Base-by-base conservation (phyloP, 768 basidiomycete genomes). In the Sporobolomyces roseus region DNA sequence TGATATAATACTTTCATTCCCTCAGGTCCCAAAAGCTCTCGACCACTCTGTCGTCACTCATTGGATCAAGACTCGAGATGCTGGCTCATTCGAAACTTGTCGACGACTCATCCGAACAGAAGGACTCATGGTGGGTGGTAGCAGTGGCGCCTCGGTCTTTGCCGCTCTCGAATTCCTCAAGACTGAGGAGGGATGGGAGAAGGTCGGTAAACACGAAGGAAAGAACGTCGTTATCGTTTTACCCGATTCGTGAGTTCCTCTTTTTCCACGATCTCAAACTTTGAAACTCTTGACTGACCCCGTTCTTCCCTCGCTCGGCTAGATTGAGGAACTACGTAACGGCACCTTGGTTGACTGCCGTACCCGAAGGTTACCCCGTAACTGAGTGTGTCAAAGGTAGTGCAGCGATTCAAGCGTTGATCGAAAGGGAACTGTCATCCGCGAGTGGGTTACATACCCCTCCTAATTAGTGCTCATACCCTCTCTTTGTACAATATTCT, bases 61-160 rank as follows among this genome's bases (percentile, higher is more conserved):
- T 35, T 81, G 81, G 96, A 78, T 91, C 69, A 98, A 97, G 83
- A 87, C 88, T 0, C 81, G 80, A 1, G 96, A 98, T 74, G 82
- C 87, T 4, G 88, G 90, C 50, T 83, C 92, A 0, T 96, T 93
- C 74, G 82, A 81, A 13, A 86, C 87, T 21, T 88, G 91, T 10
- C 83, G 87, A 66, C 78, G 81, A 38, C 77, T 96, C 30, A 96
- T 96, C 85, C 84, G 86, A 60, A 83, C 80, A 36, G 94, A 97
- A 79, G 93, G 90, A 1, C 83, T 98, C 13, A 83, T 99, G 3
- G 88, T 96, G 4, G 96, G 96, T 10, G 96, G 96, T 3, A 93
- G 90, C 76, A 90, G 88, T 72, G 96, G 96, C 0, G 91, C 89
- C 77, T 86, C 88, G 0, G 80, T 98, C 45, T 83, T 86, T 30